These are phyloP conservation scores for Vitis labrusca DNA, from an alignment of 164 flowering plant genomes.

Conservation along the genomic window DNA sequence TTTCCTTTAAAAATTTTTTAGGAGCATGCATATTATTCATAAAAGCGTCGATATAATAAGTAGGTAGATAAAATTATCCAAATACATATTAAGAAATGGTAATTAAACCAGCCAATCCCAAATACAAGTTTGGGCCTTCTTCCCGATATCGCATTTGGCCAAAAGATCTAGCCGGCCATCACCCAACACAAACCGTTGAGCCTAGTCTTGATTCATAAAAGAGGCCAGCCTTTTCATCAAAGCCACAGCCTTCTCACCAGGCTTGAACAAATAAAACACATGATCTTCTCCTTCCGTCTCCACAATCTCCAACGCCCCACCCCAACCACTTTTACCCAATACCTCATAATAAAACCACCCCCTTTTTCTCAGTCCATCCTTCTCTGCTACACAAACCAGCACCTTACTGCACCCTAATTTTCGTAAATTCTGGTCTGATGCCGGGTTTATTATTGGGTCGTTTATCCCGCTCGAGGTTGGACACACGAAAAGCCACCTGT, in stretches of 20 bases:
- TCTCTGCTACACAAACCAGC: conserved; percentile 40
- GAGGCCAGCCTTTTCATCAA: conserved; percentile 8
- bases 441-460: conserved; percentile 32
- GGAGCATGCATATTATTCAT: no score
- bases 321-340: conserved; percentile 37
- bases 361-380: conserved; percentile 31
- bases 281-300: conserved; percentile 39
- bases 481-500: conserved; percentile 1
- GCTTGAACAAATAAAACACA: conserved; percentile 36
- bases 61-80: no score
- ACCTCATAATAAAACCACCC: conserved; percentile 28
- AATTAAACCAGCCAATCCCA: no score
- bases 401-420: conserved; percentile 25
- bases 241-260: conserved; percentile 15
- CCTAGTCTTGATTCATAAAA: conserved; percentile 5
- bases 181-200: no score
- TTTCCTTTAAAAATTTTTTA: no score
- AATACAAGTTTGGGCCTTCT: no score
- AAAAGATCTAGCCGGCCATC: no score
- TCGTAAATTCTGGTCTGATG: conserved; percentile 16
- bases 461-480: conserved; percentile 15
- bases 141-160: no score
- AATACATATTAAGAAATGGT: no score
- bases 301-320: conserved; percentile 28
- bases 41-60: no score